Percentiles rank a stretch among this genome's conserved stretches.
These are phyloP conservation scores for Hyphopichia pseudoburtonii DNA, from an alignment of 1,139 yeast species.

Conservation along the genomic window DNA sequence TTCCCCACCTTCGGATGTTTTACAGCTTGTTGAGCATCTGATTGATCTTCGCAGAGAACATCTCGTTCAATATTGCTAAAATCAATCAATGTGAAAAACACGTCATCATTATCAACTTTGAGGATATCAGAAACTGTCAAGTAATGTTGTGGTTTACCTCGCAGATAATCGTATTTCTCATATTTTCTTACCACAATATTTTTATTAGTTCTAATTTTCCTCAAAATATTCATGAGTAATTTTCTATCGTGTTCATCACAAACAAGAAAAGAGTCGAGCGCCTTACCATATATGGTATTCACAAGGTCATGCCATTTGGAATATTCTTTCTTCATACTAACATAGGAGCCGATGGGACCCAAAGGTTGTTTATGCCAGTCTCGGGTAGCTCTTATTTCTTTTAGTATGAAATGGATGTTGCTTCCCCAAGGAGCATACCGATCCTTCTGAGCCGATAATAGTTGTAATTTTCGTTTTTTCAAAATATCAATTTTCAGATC, in stretches of 20 bases:
- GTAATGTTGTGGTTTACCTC: constrained; percentile 27
- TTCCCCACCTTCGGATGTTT: constrained; percentile 38
- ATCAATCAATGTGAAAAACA: constrained; percentile 68
- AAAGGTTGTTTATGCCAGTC: constrained; percentile 55
- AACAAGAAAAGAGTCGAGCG: constrained; percentile 68
- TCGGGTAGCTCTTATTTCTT: constrained; percentile 34
- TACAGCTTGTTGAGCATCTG: constrained; percentile 48
- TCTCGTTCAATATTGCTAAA: constrained; percentile 57
- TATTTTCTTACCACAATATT: constrained; percentile 54
- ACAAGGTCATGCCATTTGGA: constrained; percentile 63
- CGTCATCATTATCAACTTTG: constrained; percentile 51
- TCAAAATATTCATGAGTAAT: constrained; percentile 45
- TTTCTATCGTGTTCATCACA: constrained; percentile 60
- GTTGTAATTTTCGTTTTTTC: constrained; percentile 13
- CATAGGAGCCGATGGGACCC: constrained; percentile 80
- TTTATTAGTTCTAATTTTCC: constrained; percentile 18
- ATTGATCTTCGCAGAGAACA: constrained; percentile 50
- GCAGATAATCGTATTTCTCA: constrained; percentile 50
- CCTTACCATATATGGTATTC: constrained; percentile 48
- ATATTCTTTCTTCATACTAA: constrained; percentile 56
- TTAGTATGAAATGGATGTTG: constrained; percentile 39
- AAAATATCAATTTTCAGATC: constrained; percentile 11
- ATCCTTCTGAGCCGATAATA: constrained; percentile 24
- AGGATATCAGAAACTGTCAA: constrained; percentile 62
- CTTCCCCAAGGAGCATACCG: constrained; percentile 49